These are phyloP conservation scores for Pleurotus giganteus DNA, from an alignment of 768 basidiomycete genomes.

Conservation along the genomic window DNA sequence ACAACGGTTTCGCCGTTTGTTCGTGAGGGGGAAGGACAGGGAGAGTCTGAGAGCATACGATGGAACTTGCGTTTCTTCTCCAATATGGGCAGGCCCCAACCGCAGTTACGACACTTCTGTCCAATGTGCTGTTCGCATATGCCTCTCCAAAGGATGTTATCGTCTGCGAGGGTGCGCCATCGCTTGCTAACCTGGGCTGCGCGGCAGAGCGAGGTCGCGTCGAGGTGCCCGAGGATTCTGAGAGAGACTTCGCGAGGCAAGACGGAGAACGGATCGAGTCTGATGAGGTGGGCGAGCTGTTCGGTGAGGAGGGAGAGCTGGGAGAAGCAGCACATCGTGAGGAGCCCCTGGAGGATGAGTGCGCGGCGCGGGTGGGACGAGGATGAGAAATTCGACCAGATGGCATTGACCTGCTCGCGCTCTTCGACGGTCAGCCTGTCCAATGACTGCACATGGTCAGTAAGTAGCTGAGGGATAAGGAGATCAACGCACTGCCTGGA, in stretches of 20 bases:
- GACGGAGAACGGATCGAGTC: slow-evolving; percentile 90
- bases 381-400: slow-evolving; percentile 97
- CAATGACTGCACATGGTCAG: slow-evolving; percentile 72
- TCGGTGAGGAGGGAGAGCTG: slow-evolving; percentile 96
- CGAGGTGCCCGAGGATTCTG: slow-evolving; percentile 84
- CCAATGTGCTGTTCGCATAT: slow-evolving; percentile 99
- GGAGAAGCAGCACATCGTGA: slow-evolving; percentile 99
- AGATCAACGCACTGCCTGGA: slow-evolving; percentile 87
- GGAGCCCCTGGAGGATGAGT: slow-evolving; percentile 92
- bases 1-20: slow-evolving; percentile 27
- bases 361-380: slow-evolving; percentile 89
- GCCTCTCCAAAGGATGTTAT: slow-evolving; percentile 90
- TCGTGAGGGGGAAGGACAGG: slow-evolving; percentile 36
- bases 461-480: slow-evolving; percentile 15
- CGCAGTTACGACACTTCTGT: slow-evolving; percentile 93
- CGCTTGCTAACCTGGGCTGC: slow-evolving; percentile 86
- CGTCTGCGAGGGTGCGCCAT: slow-evolving; percentile 91
- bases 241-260: slow-evolving; percentile 89
- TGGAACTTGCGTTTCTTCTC: slow-evolving; percentile 61
- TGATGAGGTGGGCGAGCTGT: slow-evolving; percentile 86
- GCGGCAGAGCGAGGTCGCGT: slow-evolving; percentile 89
- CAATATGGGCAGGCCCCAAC: slow-evolving; percentile 93
- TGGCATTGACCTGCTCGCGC: slow-evolving; percentile 81
- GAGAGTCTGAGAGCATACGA: slow-evolving; percentile 36
- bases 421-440: slow-evolving; percentile 86